These are phyloP conservation scores for Tulasnella sp. DNA, from an alignment of 768 basidiomycete genomes.

Conservation along the genomic window DNA sequence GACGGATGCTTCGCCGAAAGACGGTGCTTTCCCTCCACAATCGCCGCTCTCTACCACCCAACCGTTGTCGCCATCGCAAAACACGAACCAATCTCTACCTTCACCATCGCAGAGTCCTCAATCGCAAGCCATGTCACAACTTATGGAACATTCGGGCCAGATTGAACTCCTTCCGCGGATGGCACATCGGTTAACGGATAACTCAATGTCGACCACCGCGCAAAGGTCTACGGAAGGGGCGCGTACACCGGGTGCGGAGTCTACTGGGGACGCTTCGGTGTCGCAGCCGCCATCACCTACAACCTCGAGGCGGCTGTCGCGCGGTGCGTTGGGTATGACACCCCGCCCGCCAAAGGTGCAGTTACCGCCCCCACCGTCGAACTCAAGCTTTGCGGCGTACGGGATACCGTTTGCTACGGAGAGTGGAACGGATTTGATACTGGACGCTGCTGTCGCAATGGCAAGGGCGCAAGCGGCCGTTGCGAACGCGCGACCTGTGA, in stretches of 20 bases:
- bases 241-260: not conserved
- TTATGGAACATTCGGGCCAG: conserved; percentile 15
- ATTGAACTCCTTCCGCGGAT: not conserved
- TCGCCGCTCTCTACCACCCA: conserved; percentile 87
- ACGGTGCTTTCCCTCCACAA: conserved; percentile 63
- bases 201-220: not conserved
- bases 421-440: too few relatives aligned
- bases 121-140: not conserved
- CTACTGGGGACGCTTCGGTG: too few relatives aligned
- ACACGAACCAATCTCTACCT: too few relatives aligned
- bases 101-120: too few relatives aligned
- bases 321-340: not conserved
- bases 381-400: too few relatives aligned
- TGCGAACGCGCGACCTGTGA: too few relatives aligned
- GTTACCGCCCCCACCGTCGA: too few relatives aligned
- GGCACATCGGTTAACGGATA: not conserved
- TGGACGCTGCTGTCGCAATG: too few relatives aligned
- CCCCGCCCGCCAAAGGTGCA: too few relatives aligned
- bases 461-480: too few relatives aligned
- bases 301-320: not conserved
- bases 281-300: not conserved
- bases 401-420: too few relatives aligned
- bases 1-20: not conserved
- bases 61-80: too few relatives aligned
- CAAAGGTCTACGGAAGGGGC: not conserved